Evolutionary conservation across 2,329 filamentous ascomycete species (phyloP), one percentile per base, ranked within the genome.

Genomic region (Diaporthe destruens): DNA sequence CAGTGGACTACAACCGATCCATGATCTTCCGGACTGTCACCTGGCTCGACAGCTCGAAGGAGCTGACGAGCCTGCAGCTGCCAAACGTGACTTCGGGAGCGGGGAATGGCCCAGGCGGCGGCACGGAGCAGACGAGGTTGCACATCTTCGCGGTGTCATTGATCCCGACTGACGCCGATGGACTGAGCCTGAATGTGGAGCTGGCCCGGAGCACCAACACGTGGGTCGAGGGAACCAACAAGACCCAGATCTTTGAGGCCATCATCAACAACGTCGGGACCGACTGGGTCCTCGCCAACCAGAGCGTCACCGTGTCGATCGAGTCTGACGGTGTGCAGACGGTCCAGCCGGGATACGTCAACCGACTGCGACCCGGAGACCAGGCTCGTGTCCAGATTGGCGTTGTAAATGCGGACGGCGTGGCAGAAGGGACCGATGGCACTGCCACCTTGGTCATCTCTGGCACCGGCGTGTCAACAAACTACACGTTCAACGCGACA

Each of bases 1-100:
- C 68, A 6, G 23, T 71, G 23, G 69, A 76, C 51, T 75, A 74
- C 55, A 77, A 76, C 59, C 71, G 69, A 14, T 76, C 76, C 20
- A 74, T 72, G 63, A 75, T 77, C 16, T 77, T 76, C 44, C 72
- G 74, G 8, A 72, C 54, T 6, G 53, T 71, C 14, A 42, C 71
- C 1, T 76, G 75, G 75, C 56, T 77, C 12, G 76, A 76, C 32
- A 69, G 74, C 23, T 71, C 72, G 0, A 74, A 75, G 56, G 70
- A 75, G 3, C 54, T 76, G n/a, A 61, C 34, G 16, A 69, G 69
- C n/a, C 32, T 77, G 32, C 72, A 72, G 49, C 65, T 76, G 25
- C 74, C 75, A 0, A 74, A 72, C 14, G 61, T 71, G 25, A 51
- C 71, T 9, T 70, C 20, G 2, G 69, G 69, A 6, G 55, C 66